Base-by-base conservation (phyloP, 495 filamentous ascomycete genomes). In the Penicillium tannophilum region DNA sequence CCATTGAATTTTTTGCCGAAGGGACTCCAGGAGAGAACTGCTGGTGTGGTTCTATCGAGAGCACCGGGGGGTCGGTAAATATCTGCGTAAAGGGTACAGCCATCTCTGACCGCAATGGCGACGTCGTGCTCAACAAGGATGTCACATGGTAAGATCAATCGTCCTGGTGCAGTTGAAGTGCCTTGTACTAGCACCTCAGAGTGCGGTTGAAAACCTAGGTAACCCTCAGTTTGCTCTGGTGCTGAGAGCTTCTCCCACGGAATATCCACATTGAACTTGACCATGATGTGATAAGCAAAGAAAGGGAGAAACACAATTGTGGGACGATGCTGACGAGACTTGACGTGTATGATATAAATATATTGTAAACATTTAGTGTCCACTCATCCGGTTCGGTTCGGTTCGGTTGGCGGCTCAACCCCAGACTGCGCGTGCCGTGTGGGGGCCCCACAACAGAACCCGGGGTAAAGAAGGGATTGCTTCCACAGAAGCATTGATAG, bases 1-100 rank as follows among this genome's bases (percentile, higher is more conserved):
- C 63, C 64, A 19, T 65, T 69, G 41, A 62, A 62, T 17, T 58
- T 62, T 49, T 77, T 77, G 2, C 73, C 75, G 46, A 71, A 76
- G 1, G 67, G 68, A 46, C 61, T 65, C 67, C 66, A 73, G 35
- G 58, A 54, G 0, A 77, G 44, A 17, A 77, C 54, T n/a, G 68
- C 75, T 8, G 73, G 75, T 9, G 49, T 51, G 8, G 23, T 72
- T 19, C 44, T 41, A 11, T 23, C 49, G 16, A 39, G 39, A 9
- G 31, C 64, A 10, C 30, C 46, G 33, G 10, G 52, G 19, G 73
- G 73, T 26, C 73, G 59, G 35, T 67, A 76, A 8, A 76, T 52
- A 42, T 76, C 73, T 3, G 56, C 68, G 35, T 66, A 69, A 2
- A 76, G 53, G 2, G 42, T 57, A 36, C 50, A 52, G 1, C 73